Base-by-base conservation (phyloP, 768 basidiomycete genomes). In the Suillus alpinus region DNA sequence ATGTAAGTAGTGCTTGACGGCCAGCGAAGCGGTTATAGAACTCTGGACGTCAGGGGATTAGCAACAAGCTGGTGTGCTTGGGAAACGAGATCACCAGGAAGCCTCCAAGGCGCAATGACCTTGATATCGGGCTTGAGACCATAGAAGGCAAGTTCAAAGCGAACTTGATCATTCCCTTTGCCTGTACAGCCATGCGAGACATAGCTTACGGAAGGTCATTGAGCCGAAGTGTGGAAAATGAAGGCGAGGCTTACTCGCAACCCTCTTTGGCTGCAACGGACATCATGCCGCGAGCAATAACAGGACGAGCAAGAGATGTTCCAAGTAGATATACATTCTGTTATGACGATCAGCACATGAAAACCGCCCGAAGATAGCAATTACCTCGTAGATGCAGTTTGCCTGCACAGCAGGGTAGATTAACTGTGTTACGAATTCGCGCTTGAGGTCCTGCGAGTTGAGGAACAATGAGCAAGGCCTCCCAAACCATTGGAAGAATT, bases 271-370 rank as follows among this genome's bases (percentile, higher is more conserved):
- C 93, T 20, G 96, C 97, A 57, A 91, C 81, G 39, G 89, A 88
- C 62, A 99, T 98, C 97, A 99, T 99, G 31, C 95, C 96, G 64
- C 97, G 94, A 59, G 97, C 95, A 72, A 98, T 99, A 68, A 99
- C 96, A 26, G 97, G 97, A 32, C 97, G 92, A 56, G 97, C 96
- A 56, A 99, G 89, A 9, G 96, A 98, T 12, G 97, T 98, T 36
- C 96, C 97, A 55, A 98, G 89, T 36, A 98, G 89, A 78, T 98
- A 99, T 58, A 98, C 92, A 69, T 92, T 92, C 91, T 94, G 59
- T 7, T 14, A 26, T 49, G n/a, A 2, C 16, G 50, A 47, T 32
- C 18, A 39, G 43, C 36, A 6, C 20, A 26, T 53, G 23, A 53
- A 16, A 16, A 18, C 13, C 26, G 14, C 10, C 52, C 26, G 16